Percentiles rank a stretch among this genome's conserved stretches.
Evolutionary conservation across 2,329 filamentous ascomycete species (phyloP).

Genomic region (Fusarium heterosporum): DNA sequence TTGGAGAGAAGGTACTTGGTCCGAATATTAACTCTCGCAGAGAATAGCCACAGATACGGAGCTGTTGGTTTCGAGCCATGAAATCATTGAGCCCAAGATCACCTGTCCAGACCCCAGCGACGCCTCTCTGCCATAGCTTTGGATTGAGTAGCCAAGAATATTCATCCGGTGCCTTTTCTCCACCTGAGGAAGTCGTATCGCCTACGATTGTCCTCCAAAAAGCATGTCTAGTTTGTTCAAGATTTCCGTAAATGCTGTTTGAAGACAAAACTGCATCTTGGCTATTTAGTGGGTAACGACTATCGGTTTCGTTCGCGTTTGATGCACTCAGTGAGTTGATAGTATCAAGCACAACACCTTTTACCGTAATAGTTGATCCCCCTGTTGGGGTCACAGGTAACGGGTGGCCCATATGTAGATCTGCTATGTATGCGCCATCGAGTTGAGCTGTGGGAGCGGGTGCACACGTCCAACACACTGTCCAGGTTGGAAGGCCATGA

Average conservation of each 20-base stretch:
- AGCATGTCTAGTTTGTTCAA: neutral
- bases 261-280: accelerated
- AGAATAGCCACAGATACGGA: constrained; percentile 1
- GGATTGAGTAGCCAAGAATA: constrained; percentile 3
- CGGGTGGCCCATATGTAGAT: accelerated
- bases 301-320: neutral
- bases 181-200: neutral
- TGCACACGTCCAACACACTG: constrained; percentile 9
- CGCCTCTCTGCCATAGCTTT: neutral
- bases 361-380: neutral
- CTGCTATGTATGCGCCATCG: neutral
- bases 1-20: neutral
- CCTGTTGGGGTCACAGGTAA: neutral
- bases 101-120: neutral
- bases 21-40: constrained; percentile 3
- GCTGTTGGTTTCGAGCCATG: neutral
- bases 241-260: neutral
- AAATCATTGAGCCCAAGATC: neutral
- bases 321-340: neutral
- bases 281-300: neutral
- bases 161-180: neutral
- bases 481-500: constrained; percentile 4
- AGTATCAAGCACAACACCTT: neutral
- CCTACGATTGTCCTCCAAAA: constrained; percentile 12
- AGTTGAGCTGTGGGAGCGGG: constrained; percentile 1